phyloP scores from a whole-genome alignment of 352 stramenopile genomes.

The Peronospora destructor region DNA sequence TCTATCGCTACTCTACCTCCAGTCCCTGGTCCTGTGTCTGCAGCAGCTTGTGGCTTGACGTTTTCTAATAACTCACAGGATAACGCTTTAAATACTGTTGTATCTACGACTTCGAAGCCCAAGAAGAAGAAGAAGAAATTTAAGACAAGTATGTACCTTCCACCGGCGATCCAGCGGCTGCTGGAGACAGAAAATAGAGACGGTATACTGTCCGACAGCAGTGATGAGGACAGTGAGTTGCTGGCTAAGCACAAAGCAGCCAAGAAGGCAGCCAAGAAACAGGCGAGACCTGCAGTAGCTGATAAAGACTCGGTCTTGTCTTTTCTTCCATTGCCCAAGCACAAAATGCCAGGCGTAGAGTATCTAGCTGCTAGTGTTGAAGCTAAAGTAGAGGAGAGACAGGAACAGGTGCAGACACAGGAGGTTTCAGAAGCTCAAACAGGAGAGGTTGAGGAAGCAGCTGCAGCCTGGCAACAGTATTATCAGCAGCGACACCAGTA shows the following conservation, averaged over 20 bases:
- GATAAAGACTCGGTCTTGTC: slow-evolving; percentile 28
- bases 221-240: slow-evolving; percentile 37
- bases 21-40: not conserved
- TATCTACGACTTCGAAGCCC: not conserved
- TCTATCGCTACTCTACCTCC: not conserved
- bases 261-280: slow-evolving; percentile 35
- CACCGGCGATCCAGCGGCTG: slow-evolving; percentile 49
- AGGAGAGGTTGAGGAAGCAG: slow-evolving; percentile 8
- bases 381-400: slow-evolving; percentile 4
- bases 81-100: not conserved
- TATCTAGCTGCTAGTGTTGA: not conserved
- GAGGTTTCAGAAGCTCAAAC: slow-evolving; percentile 8
- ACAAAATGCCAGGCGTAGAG: slow-evolving; percentile 25
- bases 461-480: slow-evolving; percentile 33
- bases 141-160: slow-evolving; percentile 48
- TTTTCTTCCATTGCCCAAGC: slow-evolving; percentile 61
- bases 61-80: too few relatives aligned
- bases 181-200: slow-evolving; percentile 31
- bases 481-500: slow-evolving; percentile 36
- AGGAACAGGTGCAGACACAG: slow-evolving; percentile 5
- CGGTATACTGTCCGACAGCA: slow-evolving; percentile 24
- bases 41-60: not conserved
- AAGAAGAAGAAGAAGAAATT: slow-evolving; percentile 35
- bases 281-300: slow-evolving; percentile 8
- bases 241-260: slow-evolving; percentile 46